phyloP scores from a whole-genome alignment of 208 protist genomes.

The Crithidia fasciculata region DNA sequence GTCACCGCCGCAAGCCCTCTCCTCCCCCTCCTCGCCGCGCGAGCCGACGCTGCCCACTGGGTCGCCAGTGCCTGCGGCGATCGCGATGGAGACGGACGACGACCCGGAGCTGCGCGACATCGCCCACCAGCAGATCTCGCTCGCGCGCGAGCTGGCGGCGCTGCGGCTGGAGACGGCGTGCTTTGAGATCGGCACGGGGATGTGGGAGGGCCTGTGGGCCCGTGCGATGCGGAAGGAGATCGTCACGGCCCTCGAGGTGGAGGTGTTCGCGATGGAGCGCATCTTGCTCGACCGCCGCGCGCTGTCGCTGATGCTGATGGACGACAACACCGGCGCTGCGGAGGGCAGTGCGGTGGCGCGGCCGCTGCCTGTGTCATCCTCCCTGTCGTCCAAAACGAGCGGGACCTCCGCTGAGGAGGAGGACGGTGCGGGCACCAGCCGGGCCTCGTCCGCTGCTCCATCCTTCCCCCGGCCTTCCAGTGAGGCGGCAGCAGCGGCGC shows the following conservation, averaged over 20 bases:
- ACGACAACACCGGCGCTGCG: slow-evolving; percentile 2
- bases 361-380: not conserved
- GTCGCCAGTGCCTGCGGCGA: slow-evolving; percentile 16
- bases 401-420: too few species aligned
- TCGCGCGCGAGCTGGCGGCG: slow-evolving; percentile 69
- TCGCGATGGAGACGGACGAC: slow-evolving; percentile 33
- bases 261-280: slow-evolving; percentile 70
- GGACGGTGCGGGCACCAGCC: too few species aligned
- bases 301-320: slow-evolving; percentile 42
- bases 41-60: slow-evolving; percentile 25
- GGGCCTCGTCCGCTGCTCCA: too few species aligned
- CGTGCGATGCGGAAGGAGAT: slow-evolving; percentile 83
- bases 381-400: not conserved
- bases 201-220: slow-evolving; percentile 88
- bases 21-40: slow-evolving; percentile 5
- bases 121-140: slow-evolving; percentile 73
- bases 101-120: slow-evolving; percentile 75
- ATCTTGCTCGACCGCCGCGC: slow-evolving; percentile 63
- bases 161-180: slow-evolving; percentile 78
- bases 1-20: not conserved
- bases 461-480: too few species aligned
- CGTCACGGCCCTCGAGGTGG: slow-evolving; percentile 56
- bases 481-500: not conserved
- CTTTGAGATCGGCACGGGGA: slow-evolving; percentile 64
- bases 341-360: not conserved